These are phyloP conservation scores for Sphagnurus paluster DNA, from an alignment of 1,284 basidiomycete genomes.

Conservation along the genomic window DNA sequence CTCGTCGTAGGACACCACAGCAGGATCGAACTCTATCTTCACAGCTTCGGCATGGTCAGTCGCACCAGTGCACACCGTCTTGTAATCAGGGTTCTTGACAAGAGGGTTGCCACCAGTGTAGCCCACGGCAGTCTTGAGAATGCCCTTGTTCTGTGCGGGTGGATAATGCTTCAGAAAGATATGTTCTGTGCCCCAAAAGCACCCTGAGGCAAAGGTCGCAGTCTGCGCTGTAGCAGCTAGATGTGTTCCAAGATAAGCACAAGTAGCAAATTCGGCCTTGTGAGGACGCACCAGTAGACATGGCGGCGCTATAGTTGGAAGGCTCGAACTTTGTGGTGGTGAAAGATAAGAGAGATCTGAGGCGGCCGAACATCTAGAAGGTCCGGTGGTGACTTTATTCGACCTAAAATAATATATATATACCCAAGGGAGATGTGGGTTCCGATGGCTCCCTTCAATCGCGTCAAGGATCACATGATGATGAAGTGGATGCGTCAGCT, in stretches of 20 bases:
- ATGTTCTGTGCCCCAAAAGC: slow-evolving; percentile 86
- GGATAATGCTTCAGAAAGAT: slow-evolving; percentile 84
- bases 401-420: too few species aligned
- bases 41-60: slow-evolving; percentile 93
- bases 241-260: neutral
- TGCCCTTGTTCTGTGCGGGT: slow-evolving; percentile 62
- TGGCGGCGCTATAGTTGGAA: slow-evolving; percentile 14
- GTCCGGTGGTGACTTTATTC: too few species aligned
- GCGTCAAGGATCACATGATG: too few species aligned
- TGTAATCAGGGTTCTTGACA: slow-evolving; percentile 65
- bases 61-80: slow-evolving; percentile 75
- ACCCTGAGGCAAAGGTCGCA: slow-evolving; percentile 81
- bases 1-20: slow-evolving; percentile 76
- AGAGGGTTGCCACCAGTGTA: slow-evolving; percentile 76
- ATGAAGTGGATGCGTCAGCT: too few species aligned
- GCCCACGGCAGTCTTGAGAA: slow-evolving; percentile 74
- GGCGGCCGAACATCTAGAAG: slow-evolving; percentile 13
- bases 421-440: too few species aligned
- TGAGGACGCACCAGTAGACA: slow-evolving; percentile 18
- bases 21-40: slow-evolving; percentile 84
- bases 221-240: slow-evolving; percentile 41
- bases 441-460: too few species aligned
- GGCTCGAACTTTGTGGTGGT: slow-evolving; percentile 14
- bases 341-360: slow-evolving; percentile 12
- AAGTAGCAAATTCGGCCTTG: neutral